Percentiles rank a stretch among this genome's conserved stretches.
phyloP scores from a whole-genome alignment of 495 filamentous ascomycete genomes.

The Aspergillus incahuasiensis region DNA sequence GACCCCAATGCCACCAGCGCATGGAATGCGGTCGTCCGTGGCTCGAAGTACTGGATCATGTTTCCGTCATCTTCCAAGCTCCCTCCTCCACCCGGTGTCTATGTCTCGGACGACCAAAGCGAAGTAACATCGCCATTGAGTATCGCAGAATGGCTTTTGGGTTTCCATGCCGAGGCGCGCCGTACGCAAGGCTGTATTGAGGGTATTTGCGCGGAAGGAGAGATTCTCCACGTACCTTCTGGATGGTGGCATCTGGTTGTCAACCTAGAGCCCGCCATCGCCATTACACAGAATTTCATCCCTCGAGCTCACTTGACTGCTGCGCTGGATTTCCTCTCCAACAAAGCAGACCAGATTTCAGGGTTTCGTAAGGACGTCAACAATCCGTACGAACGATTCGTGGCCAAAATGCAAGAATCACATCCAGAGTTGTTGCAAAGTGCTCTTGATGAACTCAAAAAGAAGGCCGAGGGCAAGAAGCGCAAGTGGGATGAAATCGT shows the following conservation, averaged over 20 bases:
- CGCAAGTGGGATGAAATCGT: conserved; percentile 83
- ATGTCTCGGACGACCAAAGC: conserved; percentile 84
- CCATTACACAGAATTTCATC: conserved; percentile 95
- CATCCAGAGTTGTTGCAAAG: conserved; percentile 63
- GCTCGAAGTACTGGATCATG: conserved; percentile 98
- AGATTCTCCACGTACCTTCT: conserved; percentile 86
- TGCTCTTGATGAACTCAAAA: conserved; percentile 60
- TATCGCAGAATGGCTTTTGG: conserved; percentile 92
- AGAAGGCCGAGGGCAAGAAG: conserved; percentile 59
- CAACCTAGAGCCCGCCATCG: conserved; percentile 77
- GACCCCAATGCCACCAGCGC: conserved; percentile 74
- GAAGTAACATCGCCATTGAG: conserved; percentile 93
- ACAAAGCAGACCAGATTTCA: conserved; percentile 79
- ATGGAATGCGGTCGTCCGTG: conserved; percentile 92
- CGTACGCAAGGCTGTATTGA: conserved; percentile 73
- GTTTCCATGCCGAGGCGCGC: conserved; percentile 86
- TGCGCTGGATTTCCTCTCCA: conserved; percentile 75
- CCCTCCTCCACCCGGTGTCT: conserved; percentile 78
- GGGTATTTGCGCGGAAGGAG: conserved; percentile 80
- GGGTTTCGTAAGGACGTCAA: conserved; percentile 73
- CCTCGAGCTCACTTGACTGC: conserved; percentile 68
- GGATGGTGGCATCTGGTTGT: conserved; percentile 98
- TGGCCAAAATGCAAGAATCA: conserved; percentile 57
- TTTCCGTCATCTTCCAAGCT: conserved; percentile 64
- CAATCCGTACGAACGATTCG: conserved; percentile 73